Evolutionary conservation across 352 stramenopile genomes (phyloP).

Genomic region (Phytophthora citricola): DNA sequence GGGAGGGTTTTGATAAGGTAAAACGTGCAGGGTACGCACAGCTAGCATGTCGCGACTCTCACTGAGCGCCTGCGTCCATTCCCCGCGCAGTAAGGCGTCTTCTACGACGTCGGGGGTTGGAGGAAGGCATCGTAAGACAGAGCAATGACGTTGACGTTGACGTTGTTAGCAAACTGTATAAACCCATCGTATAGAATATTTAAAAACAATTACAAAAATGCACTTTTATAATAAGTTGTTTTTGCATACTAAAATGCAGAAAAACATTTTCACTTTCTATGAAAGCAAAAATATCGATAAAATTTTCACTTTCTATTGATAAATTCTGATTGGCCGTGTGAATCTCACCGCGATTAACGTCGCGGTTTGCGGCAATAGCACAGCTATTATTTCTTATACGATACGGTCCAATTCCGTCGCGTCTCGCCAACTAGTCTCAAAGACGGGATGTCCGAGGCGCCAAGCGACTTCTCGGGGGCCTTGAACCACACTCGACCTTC

Average conservation of each 20-base stretch:
- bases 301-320: too few relatives aligned
- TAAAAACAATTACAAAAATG: too few relatives aligned
- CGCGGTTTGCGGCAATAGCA: conserved; percentile 8
- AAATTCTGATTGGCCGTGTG: too few relatives aligned
- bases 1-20: neutral
- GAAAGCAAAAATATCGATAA: too few relatives aligned
- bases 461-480: conserved; percentile 84
- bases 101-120: conserved; percentile 39
- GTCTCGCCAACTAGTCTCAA: conserved; percentile 95
- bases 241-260: too few relatives aligned
- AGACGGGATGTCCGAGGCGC: conserved; percentile 93
- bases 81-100: conserved; percentile 63
- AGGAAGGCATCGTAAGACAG: conserved; percentile 9
- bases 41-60: conserved; percentile 55
- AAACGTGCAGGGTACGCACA: conserved; percentile 39
- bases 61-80: conserved; percentile 62
- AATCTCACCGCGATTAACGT: neutral
- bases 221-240: too few relatives aligned
- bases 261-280: too few relatives aligned
- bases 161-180: neutral
- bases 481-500: conserved; percentile 92
- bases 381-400: conserved; percentile 55
- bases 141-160: conserved; percentile 23
- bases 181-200: too few relatives aligned
- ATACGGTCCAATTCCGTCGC: conserved; percentile 96